Conservation (phyloP, 2,329 filamentous ascomycete genomes). For the Thelonectria rubi region DNA sequence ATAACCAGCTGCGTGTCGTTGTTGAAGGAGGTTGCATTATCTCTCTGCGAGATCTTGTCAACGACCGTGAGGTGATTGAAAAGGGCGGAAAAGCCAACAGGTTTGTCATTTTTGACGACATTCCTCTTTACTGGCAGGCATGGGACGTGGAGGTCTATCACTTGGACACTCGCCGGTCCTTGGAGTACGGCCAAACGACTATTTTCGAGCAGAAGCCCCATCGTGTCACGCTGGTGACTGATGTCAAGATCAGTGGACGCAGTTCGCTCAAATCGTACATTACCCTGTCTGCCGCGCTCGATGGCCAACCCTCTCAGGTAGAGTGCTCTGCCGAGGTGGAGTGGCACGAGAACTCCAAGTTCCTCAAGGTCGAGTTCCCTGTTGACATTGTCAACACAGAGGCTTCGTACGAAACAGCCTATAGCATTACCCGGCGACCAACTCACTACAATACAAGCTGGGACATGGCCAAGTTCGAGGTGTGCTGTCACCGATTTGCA, state of each 20-base stretch:
- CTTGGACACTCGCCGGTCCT: slow-evolving; percentile 82
- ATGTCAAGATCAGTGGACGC: slow-evolving; percentile 86
- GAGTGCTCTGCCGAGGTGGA: slow-evolving; percentile 89
- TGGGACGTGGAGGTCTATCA: slow-evolving; percentile 99
- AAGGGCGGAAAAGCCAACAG: slow-evolving; percentile 83
- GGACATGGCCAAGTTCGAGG: slow-evolving; percentile 98
- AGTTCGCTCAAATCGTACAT: slow-evolving; percentile 90
- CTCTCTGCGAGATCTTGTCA: slow-evolving; percentile 80
- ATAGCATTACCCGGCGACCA: slow-evolving; percentile 85
- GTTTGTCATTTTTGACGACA: slow-evolving; percentile 95
- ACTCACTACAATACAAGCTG: slow-evolving; percentile 98
- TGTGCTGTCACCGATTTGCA: slow-evolving; percentile 94
- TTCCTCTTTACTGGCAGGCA: slow-evolving; percentile 95
- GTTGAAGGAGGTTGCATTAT: slow-evolving; percentile 81
- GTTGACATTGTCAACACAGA: slow-evolving; percentile 91
- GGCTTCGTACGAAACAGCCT: slow-evolving; percentile 95
- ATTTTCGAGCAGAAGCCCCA: slow-evolving; percentile 78
- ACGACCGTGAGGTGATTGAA: slow-evolving; percentile 80
- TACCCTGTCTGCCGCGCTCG: slow-evolving; percentile 75
- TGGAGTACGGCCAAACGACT: slow-evolving; percentile 72
- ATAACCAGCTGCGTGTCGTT: slow-evolving; percentile 77
- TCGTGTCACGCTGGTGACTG: slow-evolving; percentile 82
- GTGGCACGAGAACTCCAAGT: slow-evolving; percentile 97
- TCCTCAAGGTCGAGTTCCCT: slow-evolving; percentile 98
- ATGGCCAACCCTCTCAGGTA: slow-evolving; percentile 69